Percentiles rank a stretch among this genome's conserved stretches.
Evolutionary conservation across 1,284 basidiomycete species (phyloP).

Genomic region (Ustilago hordei): DNA sequence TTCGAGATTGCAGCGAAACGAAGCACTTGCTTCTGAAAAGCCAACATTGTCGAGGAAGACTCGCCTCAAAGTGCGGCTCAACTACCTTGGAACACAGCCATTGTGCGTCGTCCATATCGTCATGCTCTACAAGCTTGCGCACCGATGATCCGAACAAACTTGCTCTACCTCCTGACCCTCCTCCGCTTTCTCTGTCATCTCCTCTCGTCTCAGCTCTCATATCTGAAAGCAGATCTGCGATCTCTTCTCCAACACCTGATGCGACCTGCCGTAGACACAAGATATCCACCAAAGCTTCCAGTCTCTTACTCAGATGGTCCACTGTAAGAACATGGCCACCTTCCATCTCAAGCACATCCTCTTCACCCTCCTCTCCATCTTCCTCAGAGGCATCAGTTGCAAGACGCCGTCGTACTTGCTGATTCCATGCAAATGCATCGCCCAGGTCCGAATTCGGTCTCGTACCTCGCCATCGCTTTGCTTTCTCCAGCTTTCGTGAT

Average conservation of each 20-base stretch:
- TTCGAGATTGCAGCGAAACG: constrained; percentile 46
- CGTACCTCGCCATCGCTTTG: constrained; percentile 39
- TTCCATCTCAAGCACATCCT: constrained; percentile 30
- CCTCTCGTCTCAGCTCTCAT: constrained; percentile 1
- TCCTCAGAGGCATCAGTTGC: constrained; percentile 29
- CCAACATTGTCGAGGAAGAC: constrained; percentile 55
- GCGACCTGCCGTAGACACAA: constrained; percentile 50
- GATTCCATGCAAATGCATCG: constrained; percentile 50
- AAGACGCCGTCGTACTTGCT: constrained; percentile 17
- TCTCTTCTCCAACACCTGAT: constrained; percentile 27
- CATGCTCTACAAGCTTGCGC: constrained; percentile 44
- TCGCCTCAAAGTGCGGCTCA: constrained; percentile 53
- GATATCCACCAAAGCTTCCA: constrained; percentile 51
- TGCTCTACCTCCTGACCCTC: constrained; percentile 1
- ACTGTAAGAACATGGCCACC: constrained; percentile 31
- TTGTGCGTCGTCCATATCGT: constrained; percentile 65
- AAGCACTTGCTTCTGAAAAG: constrained; percentile 63
- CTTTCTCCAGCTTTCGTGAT: constrained; percentile 46
- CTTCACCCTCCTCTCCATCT: constrained; percentile 20
- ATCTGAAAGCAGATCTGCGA: constrained; percentile 34
- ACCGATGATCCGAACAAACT: constrained; percentile 38
- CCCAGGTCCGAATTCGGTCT: constrained; percentile 20
- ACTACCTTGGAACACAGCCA: constrained; percentile 62
- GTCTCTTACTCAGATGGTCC: constrained; percentile 41
- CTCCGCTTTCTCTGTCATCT: neutral